phyloP scores from a whole-genome alignment of 2,329 filamentous ascomycete genomes.

The Diaporthe sp. region DNA sequence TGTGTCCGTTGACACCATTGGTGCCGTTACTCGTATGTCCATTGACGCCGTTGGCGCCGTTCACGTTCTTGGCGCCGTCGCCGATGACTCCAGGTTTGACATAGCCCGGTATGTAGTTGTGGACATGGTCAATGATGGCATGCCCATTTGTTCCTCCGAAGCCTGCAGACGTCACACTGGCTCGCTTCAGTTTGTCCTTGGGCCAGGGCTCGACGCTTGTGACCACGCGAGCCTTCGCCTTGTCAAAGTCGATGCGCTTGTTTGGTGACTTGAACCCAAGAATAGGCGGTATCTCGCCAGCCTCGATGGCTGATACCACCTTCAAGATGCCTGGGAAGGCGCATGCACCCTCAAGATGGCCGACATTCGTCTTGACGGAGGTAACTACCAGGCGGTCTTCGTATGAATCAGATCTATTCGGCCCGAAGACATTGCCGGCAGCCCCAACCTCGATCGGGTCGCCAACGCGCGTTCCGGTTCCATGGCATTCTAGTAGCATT shows the following conservation, averaged over 20 bases:
- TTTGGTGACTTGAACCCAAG: constrained; percentile 39
- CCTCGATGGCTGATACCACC: constrained; percentile 49
- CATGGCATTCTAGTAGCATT: constrained; percentile 46
- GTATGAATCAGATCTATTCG: constrained; percentile 44
- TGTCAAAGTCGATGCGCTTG: constrained; percentile 6
- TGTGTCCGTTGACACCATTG: background rate
- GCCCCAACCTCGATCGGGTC: constrained; percentile 23
- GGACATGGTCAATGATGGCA: background rate
- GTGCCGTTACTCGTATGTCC: background rate
- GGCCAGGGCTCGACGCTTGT: background rate
- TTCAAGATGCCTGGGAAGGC: constrained; percentile 51
- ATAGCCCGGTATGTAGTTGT: background rate
- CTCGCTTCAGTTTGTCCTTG: constrained; percentile 42
- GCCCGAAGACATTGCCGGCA: constrained; percentile 47
- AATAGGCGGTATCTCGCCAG: constrained; percentile 50
- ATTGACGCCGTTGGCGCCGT: background rate
- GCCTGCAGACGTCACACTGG: constrained; percentile 53
- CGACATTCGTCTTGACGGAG: constrained; percentile 49
- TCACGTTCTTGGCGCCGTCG: background rate
- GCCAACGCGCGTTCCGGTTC: background rate
- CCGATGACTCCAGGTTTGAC: background rate
- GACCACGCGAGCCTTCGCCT: background rate
- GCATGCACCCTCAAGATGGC: constrained; percentile 45
- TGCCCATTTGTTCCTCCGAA: constrained; percentile 50
- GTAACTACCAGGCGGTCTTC: constrained; percentile 56